These are phyloP conservation scores for Rhazya stricta DNA, from an alignment of 257 asterid genomes.

Conservation along the genomic window DNA sequence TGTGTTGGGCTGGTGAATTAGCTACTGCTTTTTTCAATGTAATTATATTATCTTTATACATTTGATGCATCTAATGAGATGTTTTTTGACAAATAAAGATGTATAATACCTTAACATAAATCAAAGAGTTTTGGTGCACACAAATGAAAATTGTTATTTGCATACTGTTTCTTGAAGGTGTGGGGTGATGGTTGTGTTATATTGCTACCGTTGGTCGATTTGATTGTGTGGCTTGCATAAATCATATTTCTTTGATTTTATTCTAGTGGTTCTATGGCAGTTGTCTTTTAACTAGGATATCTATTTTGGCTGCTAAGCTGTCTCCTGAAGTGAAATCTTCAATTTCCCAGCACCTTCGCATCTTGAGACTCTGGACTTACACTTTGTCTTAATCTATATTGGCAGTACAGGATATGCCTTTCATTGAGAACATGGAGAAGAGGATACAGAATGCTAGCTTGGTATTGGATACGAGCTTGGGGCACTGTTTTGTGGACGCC, in stretches of 20 bases:
- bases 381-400: conserved; percentile 27
- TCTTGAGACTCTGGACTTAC: conserved; percentile 19
- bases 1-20: background rate
- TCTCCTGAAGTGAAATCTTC: background rate
- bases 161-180: background rate
- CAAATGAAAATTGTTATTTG: background rate
- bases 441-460: conserved; percentile 78
- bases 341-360: background rate
- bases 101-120: no score
- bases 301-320: background rate
- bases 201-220: background rate
- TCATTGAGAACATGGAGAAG: conserved; percentile 94
- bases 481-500: conserved; percentile 85
- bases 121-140: background rate
- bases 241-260: background rate
- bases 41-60: background rate
- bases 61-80: background rate
- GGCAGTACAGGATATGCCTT: conserved; percentile 92
- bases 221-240: background rate
- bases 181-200: background rate
- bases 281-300: background rate
- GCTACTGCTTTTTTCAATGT: background rate
- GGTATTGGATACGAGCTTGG: conserved; percentile 75
- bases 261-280: background rate
- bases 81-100: background rate